Percentiles rank a stretch among this genome's conserved stretches.
Evolutionary conservation across 2,329 filamentous ascomycete species (phyloP).

Genomic region (Madurella fahalii): DNA sequence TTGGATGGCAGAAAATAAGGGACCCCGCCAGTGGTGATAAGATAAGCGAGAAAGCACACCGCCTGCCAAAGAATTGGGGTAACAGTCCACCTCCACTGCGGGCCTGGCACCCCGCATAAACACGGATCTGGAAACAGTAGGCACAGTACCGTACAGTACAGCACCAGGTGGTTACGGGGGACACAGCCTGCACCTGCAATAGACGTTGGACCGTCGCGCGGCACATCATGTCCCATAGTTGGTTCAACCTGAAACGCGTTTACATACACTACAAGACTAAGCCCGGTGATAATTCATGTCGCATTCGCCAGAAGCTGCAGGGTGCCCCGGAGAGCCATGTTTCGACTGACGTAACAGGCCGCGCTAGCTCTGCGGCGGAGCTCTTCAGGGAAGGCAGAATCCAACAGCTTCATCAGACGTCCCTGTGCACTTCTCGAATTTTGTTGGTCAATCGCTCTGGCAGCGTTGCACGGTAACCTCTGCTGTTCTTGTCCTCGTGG

Average conservation of each 20-base stretch:
- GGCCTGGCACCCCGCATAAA: too few species aligned
- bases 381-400: constrained; percentile 12
- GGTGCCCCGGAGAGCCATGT: not conserved
- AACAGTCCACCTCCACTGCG: too few species aligned
- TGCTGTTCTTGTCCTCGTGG: not conserved
- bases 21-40: not conserved
- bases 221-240: too few species aligned
- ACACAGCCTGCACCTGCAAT: too few species aligned
- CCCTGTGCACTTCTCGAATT: not conserved
- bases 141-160: too few species aligned
- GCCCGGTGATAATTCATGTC: too few species aligned
- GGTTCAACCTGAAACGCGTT: too few species aligned
- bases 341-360: constrained; percentile 26
- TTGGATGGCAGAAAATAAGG: not conserved
- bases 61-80: not conserved
- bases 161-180: too few species aligned
- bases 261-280: too few species aligned
- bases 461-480: not conserved
- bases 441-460: not conserved
- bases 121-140: too few species aligned
- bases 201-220: too few species aligned
- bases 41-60: not conserved
- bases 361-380: constrained; percentile 24
- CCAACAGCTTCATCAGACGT: not conserved
- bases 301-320: too few species aligned